These are phyloP conservation scores for Diaporthe caulivora DNA, from an alignment of 2,329 filamentous ascomycete genomes.

Conservation along the genomic window DNA sequence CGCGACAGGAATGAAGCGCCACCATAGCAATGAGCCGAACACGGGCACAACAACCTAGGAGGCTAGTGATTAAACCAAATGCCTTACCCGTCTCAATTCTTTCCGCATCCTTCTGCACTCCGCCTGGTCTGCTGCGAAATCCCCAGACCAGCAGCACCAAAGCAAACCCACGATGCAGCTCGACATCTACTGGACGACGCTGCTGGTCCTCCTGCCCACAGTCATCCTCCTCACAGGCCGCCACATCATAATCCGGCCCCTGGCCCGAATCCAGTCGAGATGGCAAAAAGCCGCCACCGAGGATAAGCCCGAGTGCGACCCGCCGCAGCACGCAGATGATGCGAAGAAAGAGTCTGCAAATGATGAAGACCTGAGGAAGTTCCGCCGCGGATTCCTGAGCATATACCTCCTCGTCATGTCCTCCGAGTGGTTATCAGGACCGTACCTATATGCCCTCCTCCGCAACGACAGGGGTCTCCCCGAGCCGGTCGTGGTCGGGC, in stretches of 20 bases:
- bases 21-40: background rate
- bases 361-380: slow-evolving; percentile 32
- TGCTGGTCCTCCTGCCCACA: slow-evolving; percentile 38
- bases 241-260: slow-evolving; percentile 15
- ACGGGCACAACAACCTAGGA: background rate
- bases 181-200: slow-evolving; percentile 41
- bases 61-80: background rate
- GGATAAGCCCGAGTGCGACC: background rate
- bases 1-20: slow-evolving; percentile 22
- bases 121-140: background rate
- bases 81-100: no score
- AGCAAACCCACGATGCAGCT: slow-evolving; percentile 35
- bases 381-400: slow-evolving; percentile 37
- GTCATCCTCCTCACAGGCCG: slow-evolving; percentile 37
- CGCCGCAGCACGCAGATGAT: background rate
- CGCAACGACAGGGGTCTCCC: slow-evolving; percentile 40
- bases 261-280: slow-evolving; percentile 12
- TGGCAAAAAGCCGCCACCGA: slow-evolving; percentile 20
- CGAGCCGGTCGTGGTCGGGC: slow-evolving; percentile 39
- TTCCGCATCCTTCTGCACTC: background rate
- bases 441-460: slow-evolving; percentile 41
- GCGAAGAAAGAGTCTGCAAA: background rate
- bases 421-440: slow-evolving; percentile 40
- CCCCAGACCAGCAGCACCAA: background rate
- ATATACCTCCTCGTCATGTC: slow-evolving; percentile 42